phyloP scores from a whole-genome alignment of 2,329 filamentous ascomycete species.

The Fusarium keratoplasticum region DNA sequence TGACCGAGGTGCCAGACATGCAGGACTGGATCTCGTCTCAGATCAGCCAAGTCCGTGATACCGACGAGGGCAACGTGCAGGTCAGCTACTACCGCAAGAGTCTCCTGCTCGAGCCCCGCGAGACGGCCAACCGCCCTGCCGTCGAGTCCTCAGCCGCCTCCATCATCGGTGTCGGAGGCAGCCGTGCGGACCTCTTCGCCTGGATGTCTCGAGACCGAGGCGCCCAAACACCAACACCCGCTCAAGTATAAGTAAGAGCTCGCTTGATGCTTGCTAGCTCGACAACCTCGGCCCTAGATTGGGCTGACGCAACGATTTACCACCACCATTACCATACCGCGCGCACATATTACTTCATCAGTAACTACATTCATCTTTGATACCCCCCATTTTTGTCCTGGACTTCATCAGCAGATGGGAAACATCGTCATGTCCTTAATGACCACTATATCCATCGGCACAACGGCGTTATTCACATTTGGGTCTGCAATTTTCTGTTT shows the following conservation, averaged over 20 bases:
- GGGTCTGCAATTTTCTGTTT: conserved; percentile 38
- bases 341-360: conserved; percentile 46
- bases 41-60: conserved; percentile 78
- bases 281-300: background rate
- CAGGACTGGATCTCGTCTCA: conserved; percentile 93
- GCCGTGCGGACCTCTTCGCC: conserved; percentile 58
- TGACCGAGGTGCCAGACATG: conserved; percentile 85
- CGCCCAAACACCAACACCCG: conserved; percentile 45
- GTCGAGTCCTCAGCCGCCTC: conserved; percentile 49
- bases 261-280: conserved; percentile 1
- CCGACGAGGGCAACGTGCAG: conserved; percentile 67
- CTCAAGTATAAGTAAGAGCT: conserved; percentile 37
- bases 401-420: conserved; percentile 43
- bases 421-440: conserved; percentile 45
- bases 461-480: conserved; percentile 45
- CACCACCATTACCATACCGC: conserved; percentile 24
- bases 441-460: conserved; percentile 47
- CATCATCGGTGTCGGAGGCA: conserved; percentile 44
- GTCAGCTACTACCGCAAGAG: conserved; percentile 82
- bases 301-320: conserved; percentile 22
- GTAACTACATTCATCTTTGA: conserved; percentile 52
- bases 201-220: conserved; percentile 64
- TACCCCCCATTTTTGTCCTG: conserved; percentile 48
- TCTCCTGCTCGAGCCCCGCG: conserved; percentile 82
- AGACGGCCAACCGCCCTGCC: conserved; percentile 53